Percentiles rank a stretch among this genome's conserved stretches.
phyloP scores from a whole-genome alignment of 371 early-diverging fungal species.

The Choanephora cucurbitarum region DNA sequence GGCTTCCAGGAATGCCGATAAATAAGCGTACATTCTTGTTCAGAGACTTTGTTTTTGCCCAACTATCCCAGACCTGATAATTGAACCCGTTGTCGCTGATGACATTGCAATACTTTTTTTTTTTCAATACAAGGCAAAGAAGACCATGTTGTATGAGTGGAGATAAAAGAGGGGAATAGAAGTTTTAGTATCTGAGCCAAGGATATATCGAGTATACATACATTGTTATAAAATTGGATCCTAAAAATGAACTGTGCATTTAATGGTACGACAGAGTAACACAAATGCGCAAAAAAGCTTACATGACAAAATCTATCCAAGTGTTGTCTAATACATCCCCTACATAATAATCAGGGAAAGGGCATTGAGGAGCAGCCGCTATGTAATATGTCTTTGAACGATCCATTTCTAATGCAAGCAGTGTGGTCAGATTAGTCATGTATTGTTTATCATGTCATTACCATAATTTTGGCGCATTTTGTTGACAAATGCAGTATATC shows the following conservation, averaged over 20 bases:
- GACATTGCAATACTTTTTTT: slow-evolving; percentile 26
- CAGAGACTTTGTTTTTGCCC: slow-evolving; percentile 60
- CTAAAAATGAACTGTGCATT: slow-evolving; percentile 8
- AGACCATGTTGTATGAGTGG: too few relatives aligned
- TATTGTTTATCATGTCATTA: background rate
- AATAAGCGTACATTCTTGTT: slow-evolving; percentile 63
- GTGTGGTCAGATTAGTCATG: background rate
- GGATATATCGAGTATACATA: slow-evolving; percentile 8
- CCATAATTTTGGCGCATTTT: slow-evolving; percentile 43
- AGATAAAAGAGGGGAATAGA: too few relatives aligned
- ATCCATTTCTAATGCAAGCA: slow-evolving; percentile 21
- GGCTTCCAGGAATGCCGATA: slow-evolving; percentile 65
- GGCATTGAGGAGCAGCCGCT: slow-evolving; percentile 60
- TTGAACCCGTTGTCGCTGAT: slow-evolving; percentile 28
- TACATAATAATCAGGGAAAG: slow-evolving; percentile 57
- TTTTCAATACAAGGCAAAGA: too few relatives aligned
- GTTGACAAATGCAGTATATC: slow-evolving; percentile 56
- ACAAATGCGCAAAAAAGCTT: slow-evolving; percentile 6
- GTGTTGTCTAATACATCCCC: slow-evolving; percentile 44
- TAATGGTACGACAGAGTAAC: background rate
- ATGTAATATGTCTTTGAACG: slow-evolving; percentile 42
- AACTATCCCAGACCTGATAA: slow-evolving; percentile 61
- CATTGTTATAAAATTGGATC: slow-evolving; percentile 29
- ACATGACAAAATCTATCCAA: slow-evolving; percentile 51
- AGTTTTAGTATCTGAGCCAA: background rate